Conservation (phyloP, 345 rosid genomes). For the Citrus australasica region DNA sequence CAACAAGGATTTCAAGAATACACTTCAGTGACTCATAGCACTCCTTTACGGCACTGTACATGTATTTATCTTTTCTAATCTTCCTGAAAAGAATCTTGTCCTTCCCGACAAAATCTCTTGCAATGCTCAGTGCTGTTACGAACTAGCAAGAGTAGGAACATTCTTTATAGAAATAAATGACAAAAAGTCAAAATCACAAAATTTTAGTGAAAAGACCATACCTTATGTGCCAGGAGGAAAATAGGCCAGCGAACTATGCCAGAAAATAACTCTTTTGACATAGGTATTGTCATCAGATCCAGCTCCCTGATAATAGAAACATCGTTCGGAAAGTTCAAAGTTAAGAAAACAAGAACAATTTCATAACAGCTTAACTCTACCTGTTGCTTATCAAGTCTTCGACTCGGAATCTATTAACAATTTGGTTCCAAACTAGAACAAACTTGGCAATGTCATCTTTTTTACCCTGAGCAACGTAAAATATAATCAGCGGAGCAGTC, state of each 20-base stretch:
- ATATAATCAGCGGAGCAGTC: slow-evolving; percentile 7
- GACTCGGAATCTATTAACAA: slow-evolving; percentile 61
- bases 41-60: slow-evolving; percentile 81
- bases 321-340: slow-evolving; percentile 5
- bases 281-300: slow-evolving; percentile 82
- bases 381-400: slow-evolving; percentile 95
- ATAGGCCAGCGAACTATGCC: slow-evolving; percentile 87
- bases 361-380: slow-evolving; percentile 28
- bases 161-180: slow-evolving; percentile 26
- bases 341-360: neutral
- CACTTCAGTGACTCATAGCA: slow-evolving; percentile 81
- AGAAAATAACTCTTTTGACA: slow-evolving; percentile 57
- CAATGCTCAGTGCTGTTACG: slow-evolving; percentile 79
- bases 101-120: slow-evolving; percentile 70
- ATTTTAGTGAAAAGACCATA: slow-evolving; percentile 17
- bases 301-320: slow-evolving; percentile 58
- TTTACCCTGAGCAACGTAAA: slow-evolving; percentile 48
- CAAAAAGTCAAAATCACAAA: slow-evolving; percentile 6
- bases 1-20: slow-evolving; percentile 79
- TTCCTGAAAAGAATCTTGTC: slow-evolving; percentile 61
- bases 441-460: slow-evolving; percentile 64
- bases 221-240: slow-evolving; percentile 92
- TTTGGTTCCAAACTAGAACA: slow-evolving; percentile 91
- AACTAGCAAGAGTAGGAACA: slow-evolving; percentile 49
- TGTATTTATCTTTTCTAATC: slow-evolving; percentile 79